Conservation (phyloP, 345 rosid genomes). For the Pugionium dolabratum region DNA sequence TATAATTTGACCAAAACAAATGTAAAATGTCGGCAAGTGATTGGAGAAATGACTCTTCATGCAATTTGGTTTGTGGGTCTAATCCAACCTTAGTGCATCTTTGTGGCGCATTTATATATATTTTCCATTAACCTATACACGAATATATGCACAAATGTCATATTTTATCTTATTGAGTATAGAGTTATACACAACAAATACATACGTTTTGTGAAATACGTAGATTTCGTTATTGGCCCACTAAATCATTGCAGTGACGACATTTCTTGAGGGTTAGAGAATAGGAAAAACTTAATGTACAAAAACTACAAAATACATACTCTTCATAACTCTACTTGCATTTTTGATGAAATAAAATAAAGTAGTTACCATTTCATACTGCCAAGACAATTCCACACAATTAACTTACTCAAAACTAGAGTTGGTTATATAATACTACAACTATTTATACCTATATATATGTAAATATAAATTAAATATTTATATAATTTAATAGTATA, state of each 20-base stretch:
- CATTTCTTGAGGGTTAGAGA: background rate
- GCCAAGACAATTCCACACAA: no score
- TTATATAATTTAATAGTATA: no score
- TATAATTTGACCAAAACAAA: constrained; percentile 20
- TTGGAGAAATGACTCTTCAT: constrained; percentile 27
- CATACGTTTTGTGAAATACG: constrained; percentile 14
- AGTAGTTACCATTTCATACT: no score
- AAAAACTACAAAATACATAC: background rate
- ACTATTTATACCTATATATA: no score
- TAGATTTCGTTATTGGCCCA: constrained; percentile 21
- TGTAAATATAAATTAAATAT: no score
- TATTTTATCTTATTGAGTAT: constrained; percentile 7
- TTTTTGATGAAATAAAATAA: no score
- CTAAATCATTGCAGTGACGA: no score
- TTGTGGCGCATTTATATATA: constrained; percentile 26
- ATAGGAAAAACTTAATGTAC: background rate
- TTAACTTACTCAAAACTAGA: no score
- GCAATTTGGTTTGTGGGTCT: constrained; percentile 31
- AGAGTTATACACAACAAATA: background rate
- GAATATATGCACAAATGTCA: constrained; percentile 28
- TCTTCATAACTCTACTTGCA: no score
- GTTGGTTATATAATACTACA: no score
- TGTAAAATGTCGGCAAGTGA: constrained; percentile 37
- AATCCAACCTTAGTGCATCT: constrained; percentile 40
- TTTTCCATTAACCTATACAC: constrained; percentile 24